A percentile compares a stretch with the other conserved stretches of the same genome.
These are phyloP conservation scores for Monosporascus sp. DNA, from an alignment of 2,329 filamentous ascomycete species.

Conservation along the genomic window DNA sequence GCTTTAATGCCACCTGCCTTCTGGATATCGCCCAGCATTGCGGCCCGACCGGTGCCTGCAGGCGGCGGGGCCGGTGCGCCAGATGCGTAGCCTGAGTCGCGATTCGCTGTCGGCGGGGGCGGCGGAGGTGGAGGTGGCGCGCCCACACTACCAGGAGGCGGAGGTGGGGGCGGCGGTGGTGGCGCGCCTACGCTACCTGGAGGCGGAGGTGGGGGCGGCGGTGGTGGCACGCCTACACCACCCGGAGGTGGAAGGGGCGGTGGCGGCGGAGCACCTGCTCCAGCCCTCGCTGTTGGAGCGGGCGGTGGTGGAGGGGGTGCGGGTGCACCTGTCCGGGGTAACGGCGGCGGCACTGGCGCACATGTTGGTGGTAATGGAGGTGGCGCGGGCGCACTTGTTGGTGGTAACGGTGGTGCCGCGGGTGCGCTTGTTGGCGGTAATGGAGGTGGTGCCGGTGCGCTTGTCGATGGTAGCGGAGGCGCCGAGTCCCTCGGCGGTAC, in stretches of 20 bases:
- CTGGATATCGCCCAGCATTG: constrained; percentile 67
- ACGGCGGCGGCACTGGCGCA: constrained; percentile 21
- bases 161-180: constrained; percentile 29
- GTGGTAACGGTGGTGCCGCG: constrained; percentile 48
- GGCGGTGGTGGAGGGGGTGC: constrained; percentile 6
- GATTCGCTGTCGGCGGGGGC: constrained; percentile 51
- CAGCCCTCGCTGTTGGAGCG: constrained; percentile 1
- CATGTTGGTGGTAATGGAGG: constrained; percentile 17
- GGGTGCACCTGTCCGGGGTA: constrained; percentile 2
- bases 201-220: constrained; percentile 8
- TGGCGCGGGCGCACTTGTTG: constrained; percentile 43
- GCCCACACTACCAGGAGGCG: constrained; percentile 28
- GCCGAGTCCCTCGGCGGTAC: constrained; percentile 48
- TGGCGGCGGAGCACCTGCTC: constrained; percentile 9
- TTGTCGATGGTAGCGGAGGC: constrained; percentile 27
- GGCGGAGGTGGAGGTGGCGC: constrained; percentile 23
- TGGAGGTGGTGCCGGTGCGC: constrained; percentile 18
- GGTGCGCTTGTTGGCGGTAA: constrained; percentile 37
- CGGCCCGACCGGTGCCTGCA: constrained; percentile 45
- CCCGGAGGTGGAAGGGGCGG: constrained; percentile 7
- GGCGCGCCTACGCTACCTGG: constrained; percentile 7
- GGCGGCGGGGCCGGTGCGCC: constrained; percentile 43
- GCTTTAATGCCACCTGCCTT: constrained; percentile 60
- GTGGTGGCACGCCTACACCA: constrained; percentile 7
- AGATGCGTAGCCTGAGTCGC: constrained; percentile 53